These are phyloP conservation scores for Blepharisma stoltei DNA, from an alignment of 73 alveolate genomes.

Conservation along the genomic window DNA sequence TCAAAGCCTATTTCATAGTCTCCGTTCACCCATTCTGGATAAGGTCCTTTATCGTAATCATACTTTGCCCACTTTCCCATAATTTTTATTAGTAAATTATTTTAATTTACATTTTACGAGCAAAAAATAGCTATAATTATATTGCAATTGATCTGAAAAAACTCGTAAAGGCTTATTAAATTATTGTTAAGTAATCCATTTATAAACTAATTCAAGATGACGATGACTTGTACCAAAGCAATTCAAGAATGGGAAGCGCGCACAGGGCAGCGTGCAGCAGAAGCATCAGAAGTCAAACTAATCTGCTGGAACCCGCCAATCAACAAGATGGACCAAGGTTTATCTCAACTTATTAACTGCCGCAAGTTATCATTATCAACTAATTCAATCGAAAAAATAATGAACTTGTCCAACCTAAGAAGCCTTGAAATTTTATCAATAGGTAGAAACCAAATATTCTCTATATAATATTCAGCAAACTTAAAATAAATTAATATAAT, in stretches of 20 bases:
- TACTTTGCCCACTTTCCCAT: no score
- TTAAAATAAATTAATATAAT: no score
- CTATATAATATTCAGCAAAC: no score
- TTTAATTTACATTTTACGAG: no score
- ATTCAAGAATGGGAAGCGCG: constrained; percentile 80
- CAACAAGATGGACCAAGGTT: constrained; percentile 91
- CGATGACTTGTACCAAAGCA: constrained; percentile 89
- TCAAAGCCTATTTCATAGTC: no score
- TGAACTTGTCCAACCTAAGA: constrained; percentile 82
- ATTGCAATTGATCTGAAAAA: no score
- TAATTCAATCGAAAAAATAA: constrained; percentile 90
- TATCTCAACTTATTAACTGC: constrained; percentile 64
- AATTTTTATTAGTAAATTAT: no score
- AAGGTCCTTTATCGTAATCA: no score
- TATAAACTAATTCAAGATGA: background rate
- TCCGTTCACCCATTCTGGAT: no score
- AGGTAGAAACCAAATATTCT: constrained; percentile 95
- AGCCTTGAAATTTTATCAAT: constrained; percentile 89
- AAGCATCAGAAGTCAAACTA: constrained; percentile 78
- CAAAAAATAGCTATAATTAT: no score
- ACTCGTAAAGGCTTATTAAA: no score
- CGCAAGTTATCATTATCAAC: constrained; percentile 86
- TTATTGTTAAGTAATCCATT: no score
- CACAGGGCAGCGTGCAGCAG: constrained; percentile 75
- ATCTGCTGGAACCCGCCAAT: constrained; percentile 86